These are phyloP conservation scores for Apophysomyces variabilis DNA, from an alignment of 371 early-diverging fungal genomes.

Conservation along the genomic window DNA sequence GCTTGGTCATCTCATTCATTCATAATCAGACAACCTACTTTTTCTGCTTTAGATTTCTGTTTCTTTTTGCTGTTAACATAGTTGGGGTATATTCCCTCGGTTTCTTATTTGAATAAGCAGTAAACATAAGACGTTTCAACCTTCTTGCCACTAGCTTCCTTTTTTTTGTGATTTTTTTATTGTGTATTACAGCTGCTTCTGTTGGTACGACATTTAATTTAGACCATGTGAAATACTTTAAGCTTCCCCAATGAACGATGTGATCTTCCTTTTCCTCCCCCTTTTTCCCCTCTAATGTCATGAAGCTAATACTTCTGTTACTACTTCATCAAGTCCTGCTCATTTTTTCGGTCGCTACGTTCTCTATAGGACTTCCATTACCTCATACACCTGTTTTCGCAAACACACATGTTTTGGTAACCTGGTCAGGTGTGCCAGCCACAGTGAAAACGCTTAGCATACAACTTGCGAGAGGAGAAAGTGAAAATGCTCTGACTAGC, in stretches of 20 bases:
- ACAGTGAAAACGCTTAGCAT: slow-evolving; percentile 3
- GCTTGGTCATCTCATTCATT: neutral
- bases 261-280: neutral
- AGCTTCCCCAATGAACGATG: neutral
- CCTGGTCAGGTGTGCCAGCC: neutral
- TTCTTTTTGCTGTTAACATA: neutral
- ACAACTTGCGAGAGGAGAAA: neutral
- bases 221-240: neutral
- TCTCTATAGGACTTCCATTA: slow-evolving; percentile 2
- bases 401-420: slow-evolving; percentile 1
- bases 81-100: neutral
- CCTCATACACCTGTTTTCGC: slow-evolving; percentile 4
- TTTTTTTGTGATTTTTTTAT: neutral
- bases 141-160: neutral
- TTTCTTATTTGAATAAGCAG: neutral
- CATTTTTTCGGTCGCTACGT: neutral
- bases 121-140: neutral
- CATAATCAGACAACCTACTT: too few relatives aligned
- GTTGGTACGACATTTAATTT: too few relatives aligned
- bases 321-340: neutral
- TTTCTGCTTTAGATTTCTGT: neutral
- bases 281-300: neutral
- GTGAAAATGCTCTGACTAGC: neutral
- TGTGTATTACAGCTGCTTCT: neutral
- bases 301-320: neutral